A percentile compares a stretch with the other conserved stretches of the same genome.
phyloP scores from a whole-genome alignment of 768 basidiomycete species.

The Podaxis mareebaensis region DNA sequence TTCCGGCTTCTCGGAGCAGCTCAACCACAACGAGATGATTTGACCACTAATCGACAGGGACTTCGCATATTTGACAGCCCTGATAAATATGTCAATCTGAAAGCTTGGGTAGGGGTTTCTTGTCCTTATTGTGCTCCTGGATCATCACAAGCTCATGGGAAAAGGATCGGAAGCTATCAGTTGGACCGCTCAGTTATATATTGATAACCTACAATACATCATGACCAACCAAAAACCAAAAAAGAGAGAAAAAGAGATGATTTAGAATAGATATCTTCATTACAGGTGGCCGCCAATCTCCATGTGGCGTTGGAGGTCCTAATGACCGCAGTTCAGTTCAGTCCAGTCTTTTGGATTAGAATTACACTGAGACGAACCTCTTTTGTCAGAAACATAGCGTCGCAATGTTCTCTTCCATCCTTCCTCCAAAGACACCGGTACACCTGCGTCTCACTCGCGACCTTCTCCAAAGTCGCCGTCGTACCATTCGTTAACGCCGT shows the following conservation, averaged over 20 bases:
- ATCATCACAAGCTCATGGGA: no score
- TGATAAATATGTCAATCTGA: no score
- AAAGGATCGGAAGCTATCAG: no score
- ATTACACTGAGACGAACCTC: constrained; percentile 26
- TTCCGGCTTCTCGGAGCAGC: constrained; percentile 9
- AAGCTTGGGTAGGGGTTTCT: no score
- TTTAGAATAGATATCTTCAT: background rate
- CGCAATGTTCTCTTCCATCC: constrained; percentile 30
- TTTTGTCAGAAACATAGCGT: constrained; percentile 32
- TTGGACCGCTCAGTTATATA: background rate
- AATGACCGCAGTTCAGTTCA: no score
- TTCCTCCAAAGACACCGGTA: constrained; percentile 46
- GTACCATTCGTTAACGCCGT: constrained; percentile 23
- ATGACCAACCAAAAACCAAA: background rate
- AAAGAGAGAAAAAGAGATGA: background rate
- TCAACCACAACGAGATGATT: constrained; percentile 3
- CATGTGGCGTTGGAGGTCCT: constrained; percentile 9
- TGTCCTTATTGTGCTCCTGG: no score
- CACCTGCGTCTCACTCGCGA: constrained; percentile 31
- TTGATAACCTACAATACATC: background rate
- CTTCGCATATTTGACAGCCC: background rate
- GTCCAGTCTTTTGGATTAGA: background rate
- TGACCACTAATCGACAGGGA: constrained; percentile 13
- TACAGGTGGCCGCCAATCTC: background rate
- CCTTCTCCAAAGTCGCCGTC: constrained; percentile 15